These are phyloP conservation scores for Eimeria sp. DNA, from an alignment of 169 alveolate genomes.

Conservation along the genomic window DNA sequence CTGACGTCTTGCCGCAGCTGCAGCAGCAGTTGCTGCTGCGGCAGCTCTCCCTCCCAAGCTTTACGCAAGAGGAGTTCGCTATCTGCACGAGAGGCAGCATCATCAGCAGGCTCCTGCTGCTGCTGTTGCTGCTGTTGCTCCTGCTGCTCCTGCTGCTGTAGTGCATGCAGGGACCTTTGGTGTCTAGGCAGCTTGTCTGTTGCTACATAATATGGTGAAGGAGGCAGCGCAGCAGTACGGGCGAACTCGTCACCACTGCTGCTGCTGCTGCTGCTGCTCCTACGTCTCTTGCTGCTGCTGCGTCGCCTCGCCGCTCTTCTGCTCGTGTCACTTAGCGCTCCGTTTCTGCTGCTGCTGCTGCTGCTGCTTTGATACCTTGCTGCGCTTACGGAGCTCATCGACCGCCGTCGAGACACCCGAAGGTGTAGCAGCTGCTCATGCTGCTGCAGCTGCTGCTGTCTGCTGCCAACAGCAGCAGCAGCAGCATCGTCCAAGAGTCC, in stretches of 20 bases:
- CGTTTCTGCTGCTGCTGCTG: constrained; percentile 4
- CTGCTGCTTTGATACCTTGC: not conserved
- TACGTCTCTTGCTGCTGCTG: not conserved
- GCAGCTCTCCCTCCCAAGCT: constrained; percentile 50
- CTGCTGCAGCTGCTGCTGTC: constrained; percentile 49
- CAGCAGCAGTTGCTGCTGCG: constrained; percentile 48
- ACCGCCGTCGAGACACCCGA: not conserved
- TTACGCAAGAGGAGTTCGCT: constrained; percentile 6
- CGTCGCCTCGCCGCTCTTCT: not conserved
- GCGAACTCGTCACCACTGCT: not conserved
- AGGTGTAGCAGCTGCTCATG: not conserved
- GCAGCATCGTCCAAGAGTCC: not conserved
- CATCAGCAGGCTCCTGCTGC: not conserved
- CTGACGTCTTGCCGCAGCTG: not conserved
- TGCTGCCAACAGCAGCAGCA: not conserved
- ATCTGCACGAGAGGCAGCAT: constrained; percentile 24
- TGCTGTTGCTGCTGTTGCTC: not conserved
- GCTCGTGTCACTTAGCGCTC: not conserved
- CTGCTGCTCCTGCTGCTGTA: not conserved
- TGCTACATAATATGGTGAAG: not conserved
- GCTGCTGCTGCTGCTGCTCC: constrained; percentile 50
- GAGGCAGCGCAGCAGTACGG: not conserved
- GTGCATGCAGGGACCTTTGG: not conserved
- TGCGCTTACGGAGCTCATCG: not conserved
- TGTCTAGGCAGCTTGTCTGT: not conserved